Conservation (phyloP, 129 eudicot species). For the Daucus carota region DNA sequence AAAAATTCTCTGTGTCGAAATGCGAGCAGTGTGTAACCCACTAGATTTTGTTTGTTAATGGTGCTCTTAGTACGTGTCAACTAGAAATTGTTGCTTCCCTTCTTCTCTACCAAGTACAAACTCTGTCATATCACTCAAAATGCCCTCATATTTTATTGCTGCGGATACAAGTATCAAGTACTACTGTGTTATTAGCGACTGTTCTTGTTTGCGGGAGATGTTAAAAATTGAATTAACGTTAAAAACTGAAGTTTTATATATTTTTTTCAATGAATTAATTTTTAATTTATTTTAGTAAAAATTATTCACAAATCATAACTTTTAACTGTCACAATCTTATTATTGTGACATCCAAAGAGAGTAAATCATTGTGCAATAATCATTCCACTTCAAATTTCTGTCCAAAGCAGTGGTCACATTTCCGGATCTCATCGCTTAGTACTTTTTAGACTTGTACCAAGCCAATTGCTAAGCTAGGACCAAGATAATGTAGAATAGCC, state of each 20-base stretch:
- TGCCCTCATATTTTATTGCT: too few relatives aligned
- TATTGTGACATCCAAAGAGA: background rate
- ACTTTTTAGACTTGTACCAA: background rate
- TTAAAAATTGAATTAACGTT: too few relatives aligned
- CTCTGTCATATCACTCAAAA: too few relatives aligned
- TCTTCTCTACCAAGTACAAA: too few relatives aligned
- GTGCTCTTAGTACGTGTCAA: background rate
- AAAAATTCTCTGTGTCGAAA: background rate
- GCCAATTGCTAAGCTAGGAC: background rate
- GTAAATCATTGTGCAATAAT: background rate
- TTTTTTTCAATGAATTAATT: too few relatives aligned
- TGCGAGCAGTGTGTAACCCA: constrained; percentile 6
- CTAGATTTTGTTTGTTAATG: background rate
- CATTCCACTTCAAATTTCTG: background rate
- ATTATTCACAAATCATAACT: too few relatives aligned
- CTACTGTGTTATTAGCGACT: too few relatives aligned
- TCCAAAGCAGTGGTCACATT: background rate
- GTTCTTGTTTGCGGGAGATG: too few relatives aligned
- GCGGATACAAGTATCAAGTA: too few relatives aligned
- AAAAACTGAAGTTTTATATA: too few relatives aligned
- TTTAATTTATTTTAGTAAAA: too few relatives aligned
- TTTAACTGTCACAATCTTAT: background rate
- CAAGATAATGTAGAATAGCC: background rate
- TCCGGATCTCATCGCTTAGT: background rate
- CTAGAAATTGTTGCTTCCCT: background rate